Conservation (phyloP, 768 basidiomycete genomes). For the Auriculariales sp. region DNA sequence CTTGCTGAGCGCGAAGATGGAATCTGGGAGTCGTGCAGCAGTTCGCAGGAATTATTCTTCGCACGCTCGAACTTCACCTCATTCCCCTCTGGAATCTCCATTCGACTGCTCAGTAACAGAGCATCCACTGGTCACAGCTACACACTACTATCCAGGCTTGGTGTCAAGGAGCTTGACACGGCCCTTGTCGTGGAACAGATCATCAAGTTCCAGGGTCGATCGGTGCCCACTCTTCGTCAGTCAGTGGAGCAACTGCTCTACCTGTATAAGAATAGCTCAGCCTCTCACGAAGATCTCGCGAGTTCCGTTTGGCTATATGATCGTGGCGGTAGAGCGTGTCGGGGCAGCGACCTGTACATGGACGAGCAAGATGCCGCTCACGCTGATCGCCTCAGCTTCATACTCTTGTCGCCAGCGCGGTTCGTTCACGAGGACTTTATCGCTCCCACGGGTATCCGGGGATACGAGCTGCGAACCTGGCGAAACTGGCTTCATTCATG, state of each 20-base stretch:
- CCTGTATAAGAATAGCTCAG: not conserved
- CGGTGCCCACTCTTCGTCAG: not conserved
- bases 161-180: not conserved
- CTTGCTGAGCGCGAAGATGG: not conserved
- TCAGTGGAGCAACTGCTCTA: not conserved
- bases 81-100: not conserved
- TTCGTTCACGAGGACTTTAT: not conserved
- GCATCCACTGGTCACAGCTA: not conserved
- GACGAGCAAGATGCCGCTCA: not conserved
- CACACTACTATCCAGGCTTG: not conserved
- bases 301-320: not conserved
- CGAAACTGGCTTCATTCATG: not conserved
- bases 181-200: not conserved
- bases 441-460: not conserved
- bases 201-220: not conserved
- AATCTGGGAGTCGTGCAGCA: not conserved
- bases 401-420: not conserved
- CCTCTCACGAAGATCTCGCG: not conserved
- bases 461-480: not conserved
- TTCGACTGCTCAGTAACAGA: not conserved
- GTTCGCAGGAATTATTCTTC: not conserved
- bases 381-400: not conserved
- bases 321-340: too few species aligned
- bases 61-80: not conserved
- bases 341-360: conserved; percentile 3